These are phyloP conservation scores for Xylariaceae sp. DNA, from an alignment of 2,329 filamentous ascomycete genomes.

Conservation along the genomic window DNA sequence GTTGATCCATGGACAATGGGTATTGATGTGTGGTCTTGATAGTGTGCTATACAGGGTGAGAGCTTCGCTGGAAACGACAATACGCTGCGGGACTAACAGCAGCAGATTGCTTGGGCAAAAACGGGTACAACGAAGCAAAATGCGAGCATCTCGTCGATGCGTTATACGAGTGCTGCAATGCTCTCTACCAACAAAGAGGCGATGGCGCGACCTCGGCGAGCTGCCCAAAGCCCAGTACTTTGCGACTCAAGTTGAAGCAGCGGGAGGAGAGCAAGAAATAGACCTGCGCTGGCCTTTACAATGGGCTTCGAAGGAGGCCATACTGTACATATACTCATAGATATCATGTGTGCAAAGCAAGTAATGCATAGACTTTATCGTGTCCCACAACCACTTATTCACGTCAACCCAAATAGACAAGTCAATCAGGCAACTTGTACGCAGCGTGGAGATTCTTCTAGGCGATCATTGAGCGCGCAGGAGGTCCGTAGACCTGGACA, in stretches of 20 bases:
- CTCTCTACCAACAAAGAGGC: conserved; percentile 78
- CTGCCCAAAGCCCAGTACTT: conserved; percentile 77
- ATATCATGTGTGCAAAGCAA: not conserved
- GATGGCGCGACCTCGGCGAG: conserved; percentile 72
- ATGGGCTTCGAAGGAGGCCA: not conserved
- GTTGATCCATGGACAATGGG: too few species aligned
- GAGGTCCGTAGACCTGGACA: conserved; percentile 84
- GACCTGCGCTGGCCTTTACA: not conserved
- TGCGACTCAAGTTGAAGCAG: conserved; percentile 84
- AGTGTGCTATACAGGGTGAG: conserved; percentile 89
- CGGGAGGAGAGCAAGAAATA: conserved; percentile 40
- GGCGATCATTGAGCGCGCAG: conserved; percentile 97
- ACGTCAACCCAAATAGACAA: conserved; percentile 38
- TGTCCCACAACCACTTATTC: conserved; percentile 38
- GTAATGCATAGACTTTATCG: conserved; percentile 6
- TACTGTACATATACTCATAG: too few species aligned
- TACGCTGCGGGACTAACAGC: conserved; percentile 12
- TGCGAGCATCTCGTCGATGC: conserved; percentile 77
- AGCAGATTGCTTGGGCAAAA: conserved; percentile 77
- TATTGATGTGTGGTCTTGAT: not conserved
- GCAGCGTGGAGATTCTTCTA: conserved; percentile 74
- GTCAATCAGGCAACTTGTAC: conserved; percentile 61
- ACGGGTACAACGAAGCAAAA: conserved; percentile 79
- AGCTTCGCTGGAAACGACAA: not conserved
- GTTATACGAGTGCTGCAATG: conserved; percentile 88